Evolutionary conservation across 2,329 filamentous ascomycete species (phyloP).

Genomic region (Atkinsonella texensis): DNA sequence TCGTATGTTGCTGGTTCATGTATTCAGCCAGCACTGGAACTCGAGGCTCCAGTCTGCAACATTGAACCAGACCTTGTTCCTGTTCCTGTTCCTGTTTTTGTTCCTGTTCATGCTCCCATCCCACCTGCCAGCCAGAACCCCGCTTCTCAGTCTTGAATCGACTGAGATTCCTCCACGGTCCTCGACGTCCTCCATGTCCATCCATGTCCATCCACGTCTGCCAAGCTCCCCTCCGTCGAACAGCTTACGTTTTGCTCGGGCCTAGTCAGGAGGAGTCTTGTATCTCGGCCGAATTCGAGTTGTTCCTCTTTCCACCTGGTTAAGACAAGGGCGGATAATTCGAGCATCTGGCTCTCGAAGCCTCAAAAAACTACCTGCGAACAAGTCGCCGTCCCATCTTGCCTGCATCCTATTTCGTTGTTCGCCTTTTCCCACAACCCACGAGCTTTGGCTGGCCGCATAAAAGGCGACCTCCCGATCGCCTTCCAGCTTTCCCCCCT

Average conservation of each 20-base stretch:
- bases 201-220: neutral
- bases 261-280: too few species aligned
- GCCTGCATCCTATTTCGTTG: neutral
- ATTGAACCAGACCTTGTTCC: too few species aligned
- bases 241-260: neutral
- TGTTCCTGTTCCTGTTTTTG: too few species aligned
- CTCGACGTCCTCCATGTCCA: neutral
- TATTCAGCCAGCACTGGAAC: too few species aligned
- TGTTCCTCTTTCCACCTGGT: neutral
- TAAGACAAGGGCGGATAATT: neutral
- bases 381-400: neutral
- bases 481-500: neutral
- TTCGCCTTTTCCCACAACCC: constrained; percentile 1
- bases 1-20: neutral
- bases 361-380: neutral
- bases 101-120: too few species aligned
- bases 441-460: constrained; percentile 15
- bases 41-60: too few species aligned
- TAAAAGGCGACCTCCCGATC: constrained; percentile 16
- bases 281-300: neutral
- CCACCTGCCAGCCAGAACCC: too few species aligned
- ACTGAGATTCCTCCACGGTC: too few species aligned
- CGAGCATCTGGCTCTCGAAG: neutral
- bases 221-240: neutral
- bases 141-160: too few species aligned